Percentiles rank a stretch among this genome's conserved stretches.
Conservation (phyloP, 164 flowering plant species). For the Brasenia schreberi region DNA sequence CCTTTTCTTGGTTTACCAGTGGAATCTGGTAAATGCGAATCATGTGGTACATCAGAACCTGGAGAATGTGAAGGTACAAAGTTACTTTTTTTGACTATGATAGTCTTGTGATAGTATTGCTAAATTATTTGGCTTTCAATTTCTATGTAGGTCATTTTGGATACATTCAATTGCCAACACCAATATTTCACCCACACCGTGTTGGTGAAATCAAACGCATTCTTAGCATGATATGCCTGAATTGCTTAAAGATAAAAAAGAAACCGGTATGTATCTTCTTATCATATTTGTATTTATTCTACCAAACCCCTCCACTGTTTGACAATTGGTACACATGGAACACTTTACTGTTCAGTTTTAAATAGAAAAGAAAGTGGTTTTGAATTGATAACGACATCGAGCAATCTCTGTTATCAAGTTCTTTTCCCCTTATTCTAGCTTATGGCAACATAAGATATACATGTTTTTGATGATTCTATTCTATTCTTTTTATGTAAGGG, state of each 20-base stretch:
- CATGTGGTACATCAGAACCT: conserved; percentile 85
- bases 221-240: conserved; percentile 59
- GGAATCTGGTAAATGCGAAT: conserved; percentile 80
- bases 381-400: no score
- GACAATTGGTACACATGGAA: no score
- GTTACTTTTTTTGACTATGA: background rate
- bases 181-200: conserved; percentile 76
- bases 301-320: no score
- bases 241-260: conserved; percentile 54
- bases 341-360: no score
- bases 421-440: no score
- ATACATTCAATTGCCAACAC: conserved; percentile 67
- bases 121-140: background rate
- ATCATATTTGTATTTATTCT: background rate
- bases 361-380: no score
- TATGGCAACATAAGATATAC: no score
- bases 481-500: no score
- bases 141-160: conserved; percentile 84
- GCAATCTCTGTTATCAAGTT: no score
- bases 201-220: conserved; percentile 51
- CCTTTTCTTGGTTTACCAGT: conserved; percentile 89
- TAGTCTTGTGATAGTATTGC: background rate
- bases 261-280: conserved; percentile 33
- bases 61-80: conserved; percentile 78
- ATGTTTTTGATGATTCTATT: no score